Evolutionary conservation across 257 asterid species (phyloP), one percentile per base, ranked within the genome.

Genomic region (Catharanthus roseus): DNA sequence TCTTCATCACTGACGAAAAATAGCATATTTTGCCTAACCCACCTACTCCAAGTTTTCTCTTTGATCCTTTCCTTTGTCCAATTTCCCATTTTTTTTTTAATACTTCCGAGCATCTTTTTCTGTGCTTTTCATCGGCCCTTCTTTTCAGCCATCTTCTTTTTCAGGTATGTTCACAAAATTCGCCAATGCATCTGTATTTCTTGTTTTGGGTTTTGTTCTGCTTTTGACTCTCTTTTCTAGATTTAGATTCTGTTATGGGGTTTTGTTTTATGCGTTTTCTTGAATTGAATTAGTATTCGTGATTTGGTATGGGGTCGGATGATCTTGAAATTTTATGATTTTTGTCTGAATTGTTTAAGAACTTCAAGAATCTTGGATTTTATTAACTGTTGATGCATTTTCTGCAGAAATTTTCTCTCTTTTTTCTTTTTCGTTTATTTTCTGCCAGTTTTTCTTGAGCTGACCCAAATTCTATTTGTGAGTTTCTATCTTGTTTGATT

Each of bases 141-240:
- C n/a, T 44, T 70, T 16, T 67, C 41, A 5, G 47, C 38, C 28
- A 61, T 12, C 41, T 4, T 19, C 51, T 1, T 31, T 63, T 41
- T 29, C 5, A 81, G 85, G 82, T 81, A 77, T 26, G 41, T 44
- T 63, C 38, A 23, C 31, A 44, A 16, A 41, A 44, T 64, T 38
- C 49, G 7, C 41, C 33, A 24, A 21, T 57, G 65, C 38, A 41
- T 70, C 29, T 29, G 38, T 71, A 18, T 33, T 55, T 60, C 39
- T 65, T 47, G 53, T 6, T 41, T 21, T 42, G 54, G 62, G 56
- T 29, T 53, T n/a, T 71, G 23, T 41, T 50, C 10, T 16, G 23
- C 7, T 34, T 69, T 55, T 53, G 16, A 11, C 4, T 23, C 39
- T 39, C 23, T 45, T 45, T 39, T 49, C 13, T 42, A 45, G 67